Percentiles rank a stretch among this genome's conserved stretches.
Evolutionary conservation across 2,329 filamentous ascomycete genomes (phyloP).

Genomic region (Aureobasidium subglaciale): DNA sequence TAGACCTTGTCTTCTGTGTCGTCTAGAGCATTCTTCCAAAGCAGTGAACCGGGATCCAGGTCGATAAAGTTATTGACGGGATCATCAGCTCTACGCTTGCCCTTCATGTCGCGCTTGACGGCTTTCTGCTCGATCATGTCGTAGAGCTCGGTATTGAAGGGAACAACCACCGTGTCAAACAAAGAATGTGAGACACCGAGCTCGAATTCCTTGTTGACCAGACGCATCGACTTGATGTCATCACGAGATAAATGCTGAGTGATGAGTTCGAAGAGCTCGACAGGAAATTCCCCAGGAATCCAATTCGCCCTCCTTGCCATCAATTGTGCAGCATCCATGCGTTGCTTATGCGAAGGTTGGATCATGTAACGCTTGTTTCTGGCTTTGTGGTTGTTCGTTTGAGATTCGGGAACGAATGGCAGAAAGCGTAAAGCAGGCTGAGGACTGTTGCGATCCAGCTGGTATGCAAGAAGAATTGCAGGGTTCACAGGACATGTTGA

Average conservation of each 20-base stretch:
- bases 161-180: slow-evolving; percentile 58
- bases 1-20: slow-evolving; percentile 37
- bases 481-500: background rate
- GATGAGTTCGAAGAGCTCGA: slow-evolving; percentile 57
- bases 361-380: slow-evolving; percentile 8
- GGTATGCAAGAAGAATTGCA: slow-evolving; percentile 3
- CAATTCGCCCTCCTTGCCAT: slow-evolving; percentile 1
- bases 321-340: background rate
- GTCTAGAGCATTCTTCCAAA: slow-evolving; percentile 35
- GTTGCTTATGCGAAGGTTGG: slow-evolving; percentile 4
- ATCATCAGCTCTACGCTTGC: slow-evolving; percentile 26
- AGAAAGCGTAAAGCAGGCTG: background rate
- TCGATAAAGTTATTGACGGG: slow-evolving; percentile 20
- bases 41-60: slow-evolving; percentile 22
- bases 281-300: slow-evolving; percentile 39
- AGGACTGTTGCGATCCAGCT: background rate
- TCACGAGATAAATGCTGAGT: slow-evolving; percentile 48
- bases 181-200: slow-evolving; percentile 49
- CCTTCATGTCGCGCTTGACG: slow-evolving; percentile 28
- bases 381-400: background rate
- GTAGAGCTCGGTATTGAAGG: slow-evolving; percentile 59
- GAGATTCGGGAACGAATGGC: slow-evolving; percentile 2
- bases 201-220: slow-evolving; percentile 56
- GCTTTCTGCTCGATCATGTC: slow-evolving; percentile 39
- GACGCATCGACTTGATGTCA: slow-evolving; percentile 53